These are phyloP conservation scores for Hydrangea macrophylla DNA, from an alignment of 148 eudicot species.

Conservation along the genomic window DNA sequence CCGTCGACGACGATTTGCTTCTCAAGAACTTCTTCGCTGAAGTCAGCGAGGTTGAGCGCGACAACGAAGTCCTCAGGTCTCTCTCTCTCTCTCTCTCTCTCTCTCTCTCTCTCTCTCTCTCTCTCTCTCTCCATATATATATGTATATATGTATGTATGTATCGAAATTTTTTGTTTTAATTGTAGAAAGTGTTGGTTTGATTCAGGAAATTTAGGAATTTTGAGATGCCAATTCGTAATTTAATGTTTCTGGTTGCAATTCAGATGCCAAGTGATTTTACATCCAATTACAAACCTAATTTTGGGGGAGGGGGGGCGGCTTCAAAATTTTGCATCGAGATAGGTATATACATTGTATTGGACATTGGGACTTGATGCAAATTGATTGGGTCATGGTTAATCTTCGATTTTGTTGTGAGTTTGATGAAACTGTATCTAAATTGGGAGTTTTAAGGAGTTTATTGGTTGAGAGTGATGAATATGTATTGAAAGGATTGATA, in stretches of 20 bases:
- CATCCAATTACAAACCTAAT: neutral
- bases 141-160: neutral
- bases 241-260: neutral
- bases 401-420: neutral
- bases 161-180: neutral
- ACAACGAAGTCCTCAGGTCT: slow-evolving; percentile 84
- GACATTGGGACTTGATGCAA: neutral
- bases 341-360: neutral
- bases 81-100: neutral
- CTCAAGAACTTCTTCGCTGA: slow-evolving; percentile 86
- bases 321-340: neutral
- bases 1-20: slow-evolving; percentile 64
- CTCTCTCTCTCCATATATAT: neutral
- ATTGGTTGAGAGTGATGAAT: neutral
- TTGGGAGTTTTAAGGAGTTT: neutral
- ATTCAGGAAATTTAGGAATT: neutral
- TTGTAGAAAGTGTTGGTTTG: neutral
- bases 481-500: neutral
- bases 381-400: neutral
- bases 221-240: neutral
- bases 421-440: neutral
- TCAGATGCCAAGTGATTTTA: neutral
- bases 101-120: neutral
- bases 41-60: slow-evolving; percentile 90
- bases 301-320: neutral